Conservation (phyloP, 257 asterid genomes). For the Craterostigma plantagineum region DNA sequence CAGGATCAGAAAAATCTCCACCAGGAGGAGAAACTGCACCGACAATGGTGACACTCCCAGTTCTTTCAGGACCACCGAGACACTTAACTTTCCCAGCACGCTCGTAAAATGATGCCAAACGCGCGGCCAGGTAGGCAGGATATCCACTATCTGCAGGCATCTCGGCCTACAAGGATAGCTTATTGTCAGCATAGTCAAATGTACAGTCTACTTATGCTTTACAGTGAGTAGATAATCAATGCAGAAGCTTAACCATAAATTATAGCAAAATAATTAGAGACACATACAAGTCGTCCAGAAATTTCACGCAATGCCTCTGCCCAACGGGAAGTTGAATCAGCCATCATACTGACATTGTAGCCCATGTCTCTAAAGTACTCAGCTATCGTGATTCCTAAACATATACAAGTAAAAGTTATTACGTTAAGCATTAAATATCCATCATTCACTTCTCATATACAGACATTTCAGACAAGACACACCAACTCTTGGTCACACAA, state of each 20-base stretch:
- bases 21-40: conserved; percentile 99
- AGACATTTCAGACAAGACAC: no score
- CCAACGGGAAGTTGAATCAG: conserved; percentile 99
- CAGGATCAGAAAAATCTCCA: conserved; percentile 99
- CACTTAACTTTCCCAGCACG: conserved; percentile 99
- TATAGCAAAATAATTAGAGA: conserved; percentile 9
- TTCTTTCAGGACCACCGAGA: conserved; percentile 97
- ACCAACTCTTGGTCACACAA: no score
- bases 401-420: conserved; percentile 13
- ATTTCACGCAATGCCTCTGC: conserved; percentile 99
- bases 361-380: conserved; percentile 99
- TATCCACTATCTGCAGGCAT: conserved; percentile 99
- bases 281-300: conserved; percentile 94
- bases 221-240: conserved; percentile 4
- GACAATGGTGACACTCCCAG: conserved; percentile 95
- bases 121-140: conserved; percentile 97
- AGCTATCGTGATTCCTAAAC: conserved; percentile 89
- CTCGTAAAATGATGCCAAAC: conserved; percentile 96
- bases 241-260: conserved; percentile 3
- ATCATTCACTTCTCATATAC: no score
- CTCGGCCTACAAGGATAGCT: conserved; percentile 43
- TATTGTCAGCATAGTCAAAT: neutral
- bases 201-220: neutral
- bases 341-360: conserved; percentile 99
- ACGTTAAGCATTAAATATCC: no score